A percentile compares a stretch with the other conserved stretches of the same genome.
phyloP scores from a whole-genome alignment of 768 basidiomycete species.

The Wakefieldia striispora region DNA sequence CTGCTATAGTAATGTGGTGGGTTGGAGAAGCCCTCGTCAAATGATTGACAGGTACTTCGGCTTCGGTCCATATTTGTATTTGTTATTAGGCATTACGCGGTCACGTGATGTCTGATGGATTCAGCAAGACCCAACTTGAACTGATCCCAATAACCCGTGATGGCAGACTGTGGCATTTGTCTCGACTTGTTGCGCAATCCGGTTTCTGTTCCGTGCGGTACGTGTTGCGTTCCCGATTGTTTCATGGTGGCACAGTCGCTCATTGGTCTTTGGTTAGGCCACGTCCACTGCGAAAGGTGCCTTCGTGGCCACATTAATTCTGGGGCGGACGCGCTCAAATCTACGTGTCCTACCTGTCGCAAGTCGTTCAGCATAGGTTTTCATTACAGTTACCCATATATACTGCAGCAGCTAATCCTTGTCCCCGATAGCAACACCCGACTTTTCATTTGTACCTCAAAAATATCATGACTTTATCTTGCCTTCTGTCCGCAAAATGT shows the following conservation, averaged over 20 bases:
- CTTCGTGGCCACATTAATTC: slow-evolving; percentile 37
- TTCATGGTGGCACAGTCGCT: too few relatives aligned
- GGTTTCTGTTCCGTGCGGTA: slow-evolving; percentile 64
- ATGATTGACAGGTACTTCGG: slow-evolving; percentile 1
- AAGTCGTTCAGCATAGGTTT: slow-evolving; percentile 54
- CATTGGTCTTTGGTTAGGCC: slow-evolving; percentile 40
- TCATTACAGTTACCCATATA: slow-evolving; percentile 3
- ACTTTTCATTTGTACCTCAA: slow-evolving; percentile 50
- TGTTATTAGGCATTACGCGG: slow-evolving; percentile 27
- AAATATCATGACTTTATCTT: slow-evolving; percentile 57
- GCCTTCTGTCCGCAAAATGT: slow-evolving; percentile 57
- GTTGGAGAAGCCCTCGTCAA: background rate
- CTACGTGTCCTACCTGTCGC: slow-evolving; percentile 62
- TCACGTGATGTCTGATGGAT: slow-evolving; percentile 21
- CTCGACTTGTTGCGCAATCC: slow-evolving; percentile 53
- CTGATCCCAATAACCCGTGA: slow-evolving; percentile 9
- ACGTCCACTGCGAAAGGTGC: slow-evolving; percentile 64
- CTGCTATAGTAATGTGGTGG: slow-evolving; percentile 9
- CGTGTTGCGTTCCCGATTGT: slow-evolving; percentile 11
- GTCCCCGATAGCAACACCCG: slow-evolving; percentile 40
- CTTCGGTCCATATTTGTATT: slow-evolving; percentile 20
- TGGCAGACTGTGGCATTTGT: slow-evolving; percentile 63
- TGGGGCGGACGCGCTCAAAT: slow-evolving; percentile 32
- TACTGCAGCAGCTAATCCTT: background rate
- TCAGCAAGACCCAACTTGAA: background rate